phyloP scores from a whole-genome alignment of 495 filamentous ascomycete genomes.

The Neurospora intermedia region DNA sequence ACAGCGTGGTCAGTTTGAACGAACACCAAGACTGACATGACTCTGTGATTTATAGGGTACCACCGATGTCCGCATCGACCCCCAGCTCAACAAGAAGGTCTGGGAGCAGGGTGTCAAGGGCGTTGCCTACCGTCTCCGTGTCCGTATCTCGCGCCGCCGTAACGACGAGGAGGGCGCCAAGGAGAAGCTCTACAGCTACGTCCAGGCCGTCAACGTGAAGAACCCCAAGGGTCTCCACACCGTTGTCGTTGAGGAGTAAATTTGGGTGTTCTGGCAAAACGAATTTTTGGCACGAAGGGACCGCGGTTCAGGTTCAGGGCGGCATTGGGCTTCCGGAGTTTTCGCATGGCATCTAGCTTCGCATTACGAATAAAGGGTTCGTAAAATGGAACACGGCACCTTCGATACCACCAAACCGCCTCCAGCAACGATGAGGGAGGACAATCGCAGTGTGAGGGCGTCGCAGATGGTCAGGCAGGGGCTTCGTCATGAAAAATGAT shows the following conservation, averaged over 20 bases:
- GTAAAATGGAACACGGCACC: conserved; percentile 20
- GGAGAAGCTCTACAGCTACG: conserved; percentile 97
- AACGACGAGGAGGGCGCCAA: conserved; percentile 99
- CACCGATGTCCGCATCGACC: conserved; percentile 93
- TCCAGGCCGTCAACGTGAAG: conserved; percentile 99
- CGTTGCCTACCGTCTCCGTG: conserved; percentile 87
- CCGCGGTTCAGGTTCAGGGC: conserved; percentile 30
- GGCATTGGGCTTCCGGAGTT: conserved; percentile 43
- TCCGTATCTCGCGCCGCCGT: conserved; percentile 97
- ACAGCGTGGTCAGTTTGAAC: background rate
- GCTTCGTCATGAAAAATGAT: conserved; percentile 12
- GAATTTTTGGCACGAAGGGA: conserved; percentile 10
- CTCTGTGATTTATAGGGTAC: conserved; percentile 58
- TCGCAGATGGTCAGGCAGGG: conserved; percentile 3
- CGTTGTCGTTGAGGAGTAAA: conserved; percentile 55
- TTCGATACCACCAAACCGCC: conserved; percentile 21
- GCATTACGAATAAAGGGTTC: conserved; percentile 38
- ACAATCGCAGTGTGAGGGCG: conserved; percentile 3
- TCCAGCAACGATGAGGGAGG: conserved; percentile 7
- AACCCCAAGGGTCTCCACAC: conserved; percentile 94
- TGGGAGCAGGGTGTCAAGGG: conserved; percentile 99
- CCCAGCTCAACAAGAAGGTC: conserved; percentile 99
- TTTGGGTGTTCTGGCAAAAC: conserved; percentile 17
- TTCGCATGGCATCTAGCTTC: conserved; percentile 42
- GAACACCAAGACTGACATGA: conserved; percentile 12